phyloP scores from a whole-genome alignment of 208 protist genomes.

The Leishmania lainsoni region DNA sequence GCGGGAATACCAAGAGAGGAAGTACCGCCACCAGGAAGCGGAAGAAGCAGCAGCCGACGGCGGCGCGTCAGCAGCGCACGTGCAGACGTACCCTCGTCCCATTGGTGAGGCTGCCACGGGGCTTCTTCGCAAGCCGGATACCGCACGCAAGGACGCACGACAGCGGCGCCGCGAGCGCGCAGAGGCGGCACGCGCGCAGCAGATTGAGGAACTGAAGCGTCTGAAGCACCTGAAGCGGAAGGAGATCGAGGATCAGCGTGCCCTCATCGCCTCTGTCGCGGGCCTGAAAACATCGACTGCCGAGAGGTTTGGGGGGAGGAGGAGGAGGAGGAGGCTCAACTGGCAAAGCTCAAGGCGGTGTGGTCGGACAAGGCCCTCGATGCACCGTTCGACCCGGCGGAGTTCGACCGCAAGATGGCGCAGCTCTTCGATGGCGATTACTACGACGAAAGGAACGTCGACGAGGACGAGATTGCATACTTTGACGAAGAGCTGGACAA shows the following conservation, averaged over 20 bases:
- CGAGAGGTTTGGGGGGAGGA: not conserved
- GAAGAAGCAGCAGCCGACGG: slow-evolving; percentile 49
- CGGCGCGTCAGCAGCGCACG: slow-evolving; percentile 42
- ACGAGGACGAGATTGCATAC: slow-evolving; percentile 86
- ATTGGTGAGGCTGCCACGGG: slow-evolving; percentile 72
- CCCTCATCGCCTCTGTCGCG: slow-evolving; percentile 76
- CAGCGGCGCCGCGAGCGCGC: slow-evolving; percentile 76
- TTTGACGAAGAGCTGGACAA: slow-evolving; percentile 81
- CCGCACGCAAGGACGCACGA: slow-evolving; percentile 79
- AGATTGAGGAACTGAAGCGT: slow-evolving; percentile 87
- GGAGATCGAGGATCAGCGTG: slow-evolving; percentile 86
- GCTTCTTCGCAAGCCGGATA: slow-evolving; percentile 71
- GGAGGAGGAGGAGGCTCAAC: slow-evolving; percentile 55
- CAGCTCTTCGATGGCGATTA: slow-evolving; percentile 87
- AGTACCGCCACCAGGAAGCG: slow-evolving; percentile 86
- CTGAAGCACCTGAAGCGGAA: slow-evolving; percentile 90
- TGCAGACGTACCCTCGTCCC: slow-evolving; percentile 83
- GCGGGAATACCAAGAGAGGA: slow-evolving; percentile 80
- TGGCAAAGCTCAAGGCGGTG: slow-evolving; percentile 59
- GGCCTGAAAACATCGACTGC: slow-evolving; percentile 6
- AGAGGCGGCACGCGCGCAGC: slow-evolving; percentile 60
- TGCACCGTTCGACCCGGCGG: slow-evolving; percentile 81
- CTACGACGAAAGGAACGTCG: slow-evolving; percentile 84
- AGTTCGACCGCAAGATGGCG: slow-evolving; percentile 90
- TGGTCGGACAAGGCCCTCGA: slow-evolving; percentile 87